Evolutionary conservation across 805 yeast genomes (phyloP), one percentile per base, ranked within the genome.

Genomic region (Yamadazyma olivae): DNA sequence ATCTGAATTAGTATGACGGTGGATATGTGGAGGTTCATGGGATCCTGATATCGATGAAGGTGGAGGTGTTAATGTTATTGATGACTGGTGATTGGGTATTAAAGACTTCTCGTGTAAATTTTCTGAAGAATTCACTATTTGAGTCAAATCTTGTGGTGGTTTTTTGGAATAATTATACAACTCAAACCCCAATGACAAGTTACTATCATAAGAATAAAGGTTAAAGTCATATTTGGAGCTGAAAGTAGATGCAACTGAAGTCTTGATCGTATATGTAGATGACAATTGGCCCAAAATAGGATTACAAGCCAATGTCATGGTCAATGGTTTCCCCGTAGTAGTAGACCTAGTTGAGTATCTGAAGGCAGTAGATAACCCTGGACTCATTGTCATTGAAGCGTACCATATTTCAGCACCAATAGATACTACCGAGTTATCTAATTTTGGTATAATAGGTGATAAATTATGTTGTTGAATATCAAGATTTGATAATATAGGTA

Each of bases 281-380:
- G 95, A 81, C 2, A 93, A 61, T 46, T 89, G 90, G 2, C 99
- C 99, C 54, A 91, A 67, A 12, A 93, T 66, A 1, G 99, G 99
- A 56, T 93, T 93, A 39, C 83, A 71, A 0, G 95, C 81, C 26
- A 91, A 52, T 0, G 98, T 84, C 72, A 93, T 75, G 0, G 96
- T 85, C 44, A 90, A 61, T 0, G 99, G 99, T 44, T 87, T 83
- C 3, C 95, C 95, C 0, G 95, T 84, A 28, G 85, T 77, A 0
- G 93, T 79, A 0, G 96, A 79, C 43, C 86, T 81, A 0, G 96
- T 86, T 1, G 91, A 75, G 56, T 93, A 91, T 30, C 97, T 64
- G 32, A 88, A 56, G 0, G 95, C 91, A 1, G 95, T 77, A 0
- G 96, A 86, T 14, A 90, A 55, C 0, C 97, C 98, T 0, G 97